Base-by-base conservation (phyloP, 2,329 filamentous ascomycete species). In the Intubia oerlemansii region DNA sequence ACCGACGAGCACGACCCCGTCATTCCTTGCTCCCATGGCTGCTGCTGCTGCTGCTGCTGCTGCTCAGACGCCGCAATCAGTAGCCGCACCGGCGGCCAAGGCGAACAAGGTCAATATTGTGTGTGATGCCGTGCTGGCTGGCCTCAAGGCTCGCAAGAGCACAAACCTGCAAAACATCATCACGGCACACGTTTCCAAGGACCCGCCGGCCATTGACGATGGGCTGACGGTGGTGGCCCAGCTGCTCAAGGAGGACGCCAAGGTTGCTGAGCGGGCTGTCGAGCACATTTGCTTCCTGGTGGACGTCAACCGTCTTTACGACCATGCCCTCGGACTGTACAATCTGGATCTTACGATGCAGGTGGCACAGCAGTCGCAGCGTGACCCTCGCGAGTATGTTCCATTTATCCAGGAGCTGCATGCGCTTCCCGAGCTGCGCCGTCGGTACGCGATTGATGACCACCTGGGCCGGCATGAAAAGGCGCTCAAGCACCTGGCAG, bases 211-310 rank as follows among this genome's bases (percentile, higher is more conserved):
- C 28, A 63, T 95, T 1, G 79, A 90, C 33, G 74, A 85, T 35
- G 88, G 82, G 3, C 57, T 98, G 28, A 54, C 54, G 3, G 68
- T 95, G 18, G 78, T 95, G 19, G 74, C 80, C 4, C 63, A 71
- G 30, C 54, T 98, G 20, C 64, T 70, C 57, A 60, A 64, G 4
- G 63, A 74, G 38, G 66, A 76, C 28, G 57, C 68, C 24, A 63
- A 70, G 29, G 60, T 84, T 38, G 80, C 81, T 1, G 85, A 95
- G 39, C 75, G 74, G 47, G 85, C 85, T 0, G 75, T 93, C 14
- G 82, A 93, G 45, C 88, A 98, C 44, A 93, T 98, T 34, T 95
- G 82, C 57, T 98, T 98, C 58, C 62, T 98, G 24, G 80, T 84
- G 1, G 88, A 98, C 48, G 76, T 90, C 25, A 90, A 93, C 47